Conservation (phyloP, 192 early-diverging fungal genomes). For the Chytriomyces hyalinus region DNA sequence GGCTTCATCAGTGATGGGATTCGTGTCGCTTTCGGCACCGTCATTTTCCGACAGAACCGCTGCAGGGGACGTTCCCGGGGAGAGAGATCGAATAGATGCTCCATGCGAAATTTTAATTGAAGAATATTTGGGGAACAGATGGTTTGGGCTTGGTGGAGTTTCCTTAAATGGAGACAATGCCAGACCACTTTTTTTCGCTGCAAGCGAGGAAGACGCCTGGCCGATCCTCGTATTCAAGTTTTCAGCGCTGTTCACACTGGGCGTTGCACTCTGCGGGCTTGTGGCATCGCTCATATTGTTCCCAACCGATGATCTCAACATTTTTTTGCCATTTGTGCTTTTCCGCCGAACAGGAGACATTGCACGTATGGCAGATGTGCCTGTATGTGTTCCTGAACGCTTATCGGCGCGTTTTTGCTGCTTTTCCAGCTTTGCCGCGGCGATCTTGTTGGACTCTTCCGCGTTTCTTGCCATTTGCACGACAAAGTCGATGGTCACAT, state of each 20-base stretch:
- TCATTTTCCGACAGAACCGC: too few species aligned
- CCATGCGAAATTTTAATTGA: background rate
- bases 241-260: too few species aligned
- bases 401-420: background rate
- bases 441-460: background rate
- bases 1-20: background rate
- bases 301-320: too few species aligned
- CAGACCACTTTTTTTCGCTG: background rate
- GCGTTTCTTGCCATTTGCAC: conserved; percentile 3
- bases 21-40: too few species aligned
- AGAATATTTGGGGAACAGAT: background rate
- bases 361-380: too few species aligned
- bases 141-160: background rate
- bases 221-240: too few species aligned
- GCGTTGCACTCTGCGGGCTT: too few species aligned
- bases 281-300: too few species aligned
- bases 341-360: background rate
- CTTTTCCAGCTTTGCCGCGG: background rate
- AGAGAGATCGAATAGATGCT: background rate
- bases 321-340: background rate
- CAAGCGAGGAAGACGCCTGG: background rate
- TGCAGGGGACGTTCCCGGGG: too few species aligned
- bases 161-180: background rate
- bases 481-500: background rate
- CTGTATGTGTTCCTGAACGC: too few species aligned